Conservation (phyloP, 495 filamentous ascomycete species). For the Aeminium ludgeri region DNA sequence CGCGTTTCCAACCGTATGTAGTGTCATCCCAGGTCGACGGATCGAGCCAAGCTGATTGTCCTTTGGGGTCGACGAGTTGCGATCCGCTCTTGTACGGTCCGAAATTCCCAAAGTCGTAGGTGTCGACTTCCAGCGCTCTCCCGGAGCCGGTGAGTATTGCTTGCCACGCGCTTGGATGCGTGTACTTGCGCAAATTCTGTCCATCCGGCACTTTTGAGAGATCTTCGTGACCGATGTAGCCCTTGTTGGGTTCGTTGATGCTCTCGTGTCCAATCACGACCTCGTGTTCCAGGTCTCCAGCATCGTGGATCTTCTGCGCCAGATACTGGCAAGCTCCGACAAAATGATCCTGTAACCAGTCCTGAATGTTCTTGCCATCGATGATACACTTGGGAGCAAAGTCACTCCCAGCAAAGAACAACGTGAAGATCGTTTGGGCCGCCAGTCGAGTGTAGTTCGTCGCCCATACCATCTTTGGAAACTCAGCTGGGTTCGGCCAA, state of each 20-base stretch:
- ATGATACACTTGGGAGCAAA: constrained; percentile 95
- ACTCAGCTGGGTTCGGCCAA: constrained; percentile 67
- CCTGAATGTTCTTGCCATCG: constrained; percentile 87
- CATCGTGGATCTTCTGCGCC: constrained; percentile 71
- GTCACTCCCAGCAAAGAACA: constrained; percentile 84
- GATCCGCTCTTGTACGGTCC: constrained; percentile 80
- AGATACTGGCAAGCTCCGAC: constrained; percentile 62
- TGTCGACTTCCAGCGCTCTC: constrained; percentile 70
- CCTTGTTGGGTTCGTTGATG: constrained; percentile 85
- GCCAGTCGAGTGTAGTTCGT: constrained; percentile 87
- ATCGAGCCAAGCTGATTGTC: constrained; percentile 61
- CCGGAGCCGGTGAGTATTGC: constrained; percentile 81
- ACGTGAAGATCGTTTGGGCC: constrained; percentile 78
- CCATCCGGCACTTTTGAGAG: constrained; percentile 67
- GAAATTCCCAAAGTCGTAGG: constrained; percentile 84
- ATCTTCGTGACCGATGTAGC: constrained; percentile 72
- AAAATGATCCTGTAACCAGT: constrained; percentile 82
- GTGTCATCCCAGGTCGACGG: constrained; percentile 64
- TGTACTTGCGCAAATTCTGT: constrained; percentile 84
- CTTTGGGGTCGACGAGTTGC: constrained; percentile 72
- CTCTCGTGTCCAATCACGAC: constrained; percentile 92
- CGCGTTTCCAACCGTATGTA: constrained; percentile 78
- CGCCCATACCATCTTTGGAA: constrained; percentile 98
- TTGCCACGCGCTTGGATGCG: constrained; percentile 89
- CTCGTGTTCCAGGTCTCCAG: constrained; percentile 72